Evolutionary conservation across 352 stramenopile genomes (phyloP), one percentile per base, ranked within the genome.

Genomic region (Pythium diclinum): DNA sequence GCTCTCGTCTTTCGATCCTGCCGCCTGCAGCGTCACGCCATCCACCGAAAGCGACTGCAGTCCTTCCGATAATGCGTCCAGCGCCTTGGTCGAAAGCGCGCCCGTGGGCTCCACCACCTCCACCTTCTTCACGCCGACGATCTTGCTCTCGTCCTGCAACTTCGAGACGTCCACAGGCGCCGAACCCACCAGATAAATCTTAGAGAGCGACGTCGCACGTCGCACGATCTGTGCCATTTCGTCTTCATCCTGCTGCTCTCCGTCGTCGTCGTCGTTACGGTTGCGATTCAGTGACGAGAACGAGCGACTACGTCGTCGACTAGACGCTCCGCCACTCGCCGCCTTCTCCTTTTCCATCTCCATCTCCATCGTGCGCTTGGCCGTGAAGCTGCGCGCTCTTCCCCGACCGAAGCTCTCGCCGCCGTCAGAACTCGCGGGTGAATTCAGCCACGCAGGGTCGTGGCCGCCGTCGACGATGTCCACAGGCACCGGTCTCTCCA

Each of bases 111-210:
- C 79, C 60, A 85, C 63, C 3, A 92, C 73, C 34, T 89, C 70
- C 21, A 91, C 83, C 54, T 91, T 91, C 65, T 91, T 92, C 11
- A 81, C 80, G 33, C 81, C 83, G 10, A 86, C 73, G 40, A 89
- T 85, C 56, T 93, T 90, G 61, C 81, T 90, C 36, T 87, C 73
- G 59, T 92, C 79, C 61, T 91, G 84, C 19, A 92, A 60, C 49
- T 90, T 89, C 3, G 80, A 89, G 21, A 93, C 80, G 48, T 95
- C 86, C 16, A 95, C 86, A 4, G 86, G 86, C 10, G 81, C 81
- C 4, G 86, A 95, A 0, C 86, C 86, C 4, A 87, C 86, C 47
- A 95, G 51, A 63, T 95, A 95, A 38, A 95, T 91, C 69, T 92
- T 92, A 38, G 84, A 92, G 6, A 93, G 67, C 40, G 81, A 91